phyloP scores from a whole-genome alignment of 2,329 filamentous ascomycete genomes.

The Cladosporium cucumerinum region DNA sequence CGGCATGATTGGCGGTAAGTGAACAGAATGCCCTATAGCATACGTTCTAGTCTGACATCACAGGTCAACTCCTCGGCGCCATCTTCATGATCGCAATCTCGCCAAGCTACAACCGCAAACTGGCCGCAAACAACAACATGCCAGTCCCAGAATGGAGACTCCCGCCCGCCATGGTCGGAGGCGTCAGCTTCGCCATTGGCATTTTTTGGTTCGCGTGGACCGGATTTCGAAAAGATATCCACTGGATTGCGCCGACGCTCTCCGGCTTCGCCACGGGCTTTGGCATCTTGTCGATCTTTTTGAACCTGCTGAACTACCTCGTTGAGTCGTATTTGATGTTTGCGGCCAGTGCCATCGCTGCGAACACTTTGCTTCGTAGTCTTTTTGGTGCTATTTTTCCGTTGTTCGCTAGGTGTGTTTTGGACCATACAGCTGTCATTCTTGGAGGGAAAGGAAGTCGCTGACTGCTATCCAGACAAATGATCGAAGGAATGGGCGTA shows the following conservation, averaged over 20 bases:
- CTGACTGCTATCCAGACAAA: slow-evolving; percentile 24
- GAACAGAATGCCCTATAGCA: neutral
- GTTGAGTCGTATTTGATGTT: slow-evolving; percentile 58
- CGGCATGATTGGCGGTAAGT: slow-evolving; percentile 31
- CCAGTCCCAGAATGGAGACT: slow-evolving; percentile 58
- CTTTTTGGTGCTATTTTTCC: slow-evolving; percentile 52
- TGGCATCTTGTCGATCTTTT: slow-evolving; percentile 57
- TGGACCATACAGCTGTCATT: neutral
- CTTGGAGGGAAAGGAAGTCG: neutral
- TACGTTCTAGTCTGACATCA: neutral
- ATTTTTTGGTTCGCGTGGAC: slow-evolving; percentile 38
- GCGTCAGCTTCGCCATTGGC: slow-evolving; percentile 36
- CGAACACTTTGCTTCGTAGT: slow-evolving; percentile 53
- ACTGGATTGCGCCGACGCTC: slow-evolving; percentile 37
- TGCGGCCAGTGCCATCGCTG: slow-evolving; percentile 53
- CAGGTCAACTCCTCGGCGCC: slow-evolving; percentile 28
- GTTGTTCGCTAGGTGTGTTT: slow-evolving; percentile 44
- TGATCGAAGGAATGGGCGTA: slow-evolving; percentile 43
- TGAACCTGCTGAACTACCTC: slow-evolving; percentile 57
- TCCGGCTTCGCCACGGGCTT: slow-evolving; percentile 55
- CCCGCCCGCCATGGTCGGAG: slow-evolving; percentile 53
- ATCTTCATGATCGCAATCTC: slow-evolving; percentile 28
- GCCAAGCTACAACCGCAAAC: slow-evolving; percentile 31
- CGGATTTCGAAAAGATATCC: slow-evolving; percentile 36
- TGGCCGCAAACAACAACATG: slow-evolving; percentile 47